These are phyloP conservation scores for Nemania diffusa DNA, from an alignment of 2,329 filamentous ascomycete genomes.

Conservation along the genomic window DNA sequence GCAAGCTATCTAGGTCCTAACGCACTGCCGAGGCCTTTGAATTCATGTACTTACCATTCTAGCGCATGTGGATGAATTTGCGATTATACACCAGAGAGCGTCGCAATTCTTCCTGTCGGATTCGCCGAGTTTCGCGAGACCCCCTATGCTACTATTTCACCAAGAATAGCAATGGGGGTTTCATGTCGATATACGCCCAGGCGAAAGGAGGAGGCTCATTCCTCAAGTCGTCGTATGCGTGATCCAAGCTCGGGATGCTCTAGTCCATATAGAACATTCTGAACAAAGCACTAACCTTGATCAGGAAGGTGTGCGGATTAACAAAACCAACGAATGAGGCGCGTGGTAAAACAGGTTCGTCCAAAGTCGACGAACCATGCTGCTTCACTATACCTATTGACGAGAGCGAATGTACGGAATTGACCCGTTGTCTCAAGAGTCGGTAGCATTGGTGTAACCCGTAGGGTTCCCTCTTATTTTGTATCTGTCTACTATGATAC, in stretches of 20 bases:
- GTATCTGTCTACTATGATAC: not conserved
- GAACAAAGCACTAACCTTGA: slow-evolving; percentile 2
- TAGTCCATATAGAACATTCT: not conserved
- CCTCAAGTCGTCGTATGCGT: not conserved
- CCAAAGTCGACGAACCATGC: slow-evolving; percentile 1
- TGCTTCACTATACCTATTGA: not conserved
- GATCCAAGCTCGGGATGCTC: not conserved
- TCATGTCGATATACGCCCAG: not conserved
- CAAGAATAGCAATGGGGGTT: not conserved
- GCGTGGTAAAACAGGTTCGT: not conserved
- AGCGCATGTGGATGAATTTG: not conserved
- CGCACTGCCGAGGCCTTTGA: not conserved
- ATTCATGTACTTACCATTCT: not conserved
- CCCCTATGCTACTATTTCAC: not conserved
- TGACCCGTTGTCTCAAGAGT: slow-evolving; percentile 4
- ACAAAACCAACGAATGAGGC: not conserved
- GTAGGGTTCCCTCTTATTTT: not conserved
- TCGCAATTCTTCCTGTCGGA: not conserved
- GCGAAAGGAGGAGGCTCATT: not conserved
- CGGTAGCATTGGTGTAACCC: not conserved
- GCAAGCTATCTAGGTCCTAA: not conserved
- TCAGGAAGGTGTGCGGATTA: slow-evolving; percentile 24
- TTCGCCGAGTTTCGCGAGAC: not conserved
- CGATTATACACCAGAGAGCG: not conserved
- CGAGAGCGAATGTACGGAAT: slow-evolving; percentile 12